Base-by-base conservation (phyloP, 148 eudicot species). In the Beta vulgaris region DNA sequence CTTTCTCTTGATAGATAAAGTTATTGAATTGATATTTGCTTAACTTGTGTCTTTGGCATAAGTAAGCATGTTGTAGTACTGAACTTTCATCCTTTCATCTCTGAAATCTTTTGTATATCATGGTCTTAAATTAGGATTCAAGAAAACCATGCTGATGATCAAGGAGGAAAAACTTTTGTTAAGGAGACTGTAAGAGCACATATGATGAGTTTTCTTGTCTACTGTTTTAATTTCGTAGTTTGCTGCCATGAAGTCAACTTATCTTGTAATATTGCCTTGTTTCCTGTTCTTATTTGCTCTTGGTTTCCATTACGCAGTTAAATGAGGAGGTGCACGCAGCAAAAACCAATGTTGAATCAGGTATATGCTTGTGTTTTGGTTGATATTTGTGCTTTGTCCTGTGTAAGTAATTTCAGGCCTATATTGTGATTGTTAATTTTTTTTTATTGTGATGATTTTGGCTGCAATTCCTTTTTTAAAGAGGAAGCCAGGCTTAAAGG, bases 291-390 rank as follows among this genome's bases (percentile, higher is more conserved):
- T 75, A 63, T 74, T 43, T 77, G 58, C 62, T 57, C 63, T 71
- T 14, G 34, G 31, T 77, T 43, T 72, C 73, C 73, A 67, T 74
- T 66, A 46, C 85, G 88, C 93, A 91, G 97, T 68, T 76, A 73
- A 71, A 72, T 65, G 88, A 87, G 78, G 92, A 77, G 62, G 79
- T 62, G 44, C 80, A 73, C 67, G 43, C 74, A 26, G 83, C 83
- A 54, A 86, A 78, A 71, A 40, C 72, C 64, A 89, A 84, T 74
- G 91, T 95, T 85, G 82, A 87, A 90, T 80, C 67, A 44, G 49
- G 42, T 64, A 68, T 29, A 48, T 69, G 13, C 44, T 18, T 66
- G 32, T 28, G n/a, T 66, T 70, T 68, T 53, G 44, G 19, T 68
- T 70, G 46, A n/a, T 21, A 34, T 36, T 46, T 73, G n/a, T 63